phyloP scores from a whole-genome alignment of 2,329 filamentous ascomycete genomes.

The Dothideomycetes sp. region DNA sequence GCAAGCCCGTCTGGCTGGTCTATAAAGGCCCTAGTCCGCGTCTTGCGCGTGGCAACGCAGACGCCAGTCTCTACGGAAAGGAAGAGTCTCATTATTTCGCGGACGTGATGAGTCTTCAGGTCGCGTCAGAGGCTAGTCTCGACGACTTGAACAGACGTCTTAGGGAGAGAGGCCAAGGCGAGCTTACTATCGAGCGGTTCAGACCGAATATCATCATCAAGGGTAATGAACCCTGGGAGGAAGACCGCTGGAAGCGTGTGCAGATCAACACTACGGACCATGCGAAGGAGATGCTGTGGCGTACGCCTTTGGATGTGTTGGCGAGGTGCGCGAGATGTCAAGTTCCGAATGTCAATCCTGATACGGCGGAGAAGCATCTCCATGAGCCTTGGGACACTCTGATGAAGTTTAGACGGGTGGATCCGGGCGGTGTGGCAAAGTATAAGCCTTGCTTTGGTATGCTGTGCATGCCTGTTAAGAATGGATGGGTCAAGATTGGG shows the following conservation, averaged over 20 bases:
- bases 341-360: slow-evolving; percentile 54
- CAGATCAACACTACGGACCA: slow-evolving; percentile 29
- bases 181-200: slow-evolving; percentile 51
- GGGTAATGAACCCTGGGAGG: slow-evolving; percentile 47
- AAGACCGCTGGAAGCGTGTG: slow-evolving; percentile 53
- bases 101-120: slow-evolving; percentile 46
- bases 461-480: slow-evolving; percentile 47
- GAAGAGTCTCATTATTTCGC: slow-evolving; percentile 41
- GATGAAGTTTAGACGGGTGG: slow-evolving; percentile 49
- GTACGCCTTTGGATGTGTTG: slow-evolving; percentile 44
- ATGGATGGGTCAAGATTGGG: slow-evolving; percentile 45
- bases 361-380: slow-evolving; percentile 47
- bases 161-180: slow-evolving; percentile 26
- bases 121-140: slow-evolving; percentile 46
- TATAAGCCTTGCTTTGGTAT: slow-evolving; percentile 59
- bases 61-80: slow-evolving; percentile 39
- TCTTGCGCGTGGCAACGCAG: slow-evolving; percentile 45
- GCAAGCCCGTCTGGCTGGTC: slow-evolving; percentile 44
- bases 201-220: slow-evolving; percentile 52
- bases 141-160: slow-evolving; percentile 47
- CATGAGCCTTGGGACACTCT: slow-evolving; percentile 52
- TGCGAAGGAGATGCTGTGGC: slow-evolving; percentile 21
- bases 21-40: slow-evolving; percentile 52
- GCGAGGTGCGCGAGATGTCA: slow-evolving; percentile 50
- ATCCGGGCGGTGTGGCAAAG: slow-evolving; percentile 47